A percentile compares a stretch with the other conserved stretches of the same genome.
Conservation (phyloP, 345 rosid genomes). For the Cardamine chenopodiifolia region DNA sequence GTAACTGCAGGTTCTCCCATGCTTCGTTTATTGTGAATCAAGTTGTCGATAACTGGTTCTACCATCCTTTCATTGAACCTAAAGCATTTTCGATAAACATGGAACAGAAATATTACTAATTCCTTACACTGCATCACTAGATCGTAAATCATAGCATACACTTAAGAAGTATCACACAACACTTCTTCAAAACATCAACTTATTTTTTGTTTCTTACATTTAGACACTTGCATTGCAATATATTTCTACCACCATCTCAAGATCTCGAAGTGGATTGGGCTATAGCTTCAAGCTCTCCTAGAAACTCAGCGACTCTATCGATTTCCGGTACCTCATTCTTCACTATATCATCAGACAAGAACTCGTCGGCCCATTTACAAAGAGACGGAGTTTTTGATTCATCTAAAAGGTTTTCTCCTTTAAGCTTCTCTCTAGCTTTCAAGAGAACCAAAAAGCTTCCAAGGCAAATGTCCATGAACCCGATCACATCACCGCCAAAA, state of each 20-base stretch:
- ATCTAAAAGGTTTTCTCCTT: conserved; percentile 46
- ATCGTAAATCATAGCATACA: too few species aligned
- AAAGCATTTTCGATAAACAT: too few species aligned
- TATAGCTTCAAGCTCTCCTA: conserved; percentile 37
- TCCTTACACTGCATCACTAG: too few species aligned
- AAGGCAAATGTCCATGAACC: conserved; percentile 67
- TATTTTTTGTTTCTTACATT: neutral
- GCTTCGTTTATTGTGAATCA: too few species aligned
- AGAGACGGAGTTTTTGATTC: conserved; percentile 52
- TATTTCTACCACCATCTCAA: neutral
- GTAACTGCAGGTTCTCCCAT: too few species aligned
- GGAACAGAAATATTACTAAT: too few species aligned
- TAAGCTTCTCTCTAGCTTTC: conserved; percentile 48
- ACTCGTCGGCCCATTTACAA: conserved; percentile 56
- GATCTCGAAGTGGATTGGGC: conserved; percentile 18
- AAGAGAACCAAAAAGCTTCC: conserved; percentile 63
- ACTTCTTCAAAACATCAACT: too few species aligned
- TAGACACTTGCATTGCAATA: neutral
- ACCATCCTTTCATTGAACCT: too few species aligned
- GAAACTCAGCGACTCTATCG: conserved; percentile 63
- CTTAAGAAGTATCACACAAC: too few species aligned
- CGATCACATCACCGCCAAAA: conserved; percentile 71
- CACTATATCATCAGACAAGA: conserved; percentile 58
- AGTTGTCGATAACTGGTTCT: too few species aligned
- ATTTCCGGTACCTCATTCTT: conserved; percentile 65